A percentile compares a stretch with the other conserved stretches of the same genome.
phyloP scores from a whole-genome alignment of 2,329 filamentous ascomycete genomes.

The Trichophaea hybrida region DNA sequence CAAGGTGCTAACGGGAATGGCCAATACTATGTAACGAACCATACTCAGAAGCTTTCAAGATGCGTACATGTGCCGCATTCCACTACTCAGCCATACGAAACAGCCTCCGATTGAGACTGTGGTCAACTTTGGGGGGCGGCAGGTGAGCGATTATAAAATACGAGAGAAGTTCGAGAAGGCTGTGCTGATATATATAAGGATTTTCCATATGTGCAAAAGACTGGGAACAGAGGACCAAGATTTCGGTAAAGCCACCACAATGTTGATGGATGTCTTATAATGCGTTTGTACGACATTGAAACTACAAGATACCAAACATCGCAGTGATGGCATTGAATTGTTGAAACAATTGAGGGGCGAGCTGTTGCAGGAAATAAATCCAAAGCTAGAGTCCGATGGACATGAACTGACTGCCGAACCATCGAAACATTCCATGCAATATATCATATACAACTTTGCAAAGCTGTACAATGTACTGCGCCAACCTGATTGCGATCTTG shows the following conservation, averaged over 20 bases:
- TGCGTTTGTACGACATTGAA: slow-evolving; percentile 9
- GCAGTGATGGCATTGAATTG: background rate
- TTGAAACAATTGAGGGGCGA: background rate
- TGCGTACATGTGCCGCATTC: background rate
- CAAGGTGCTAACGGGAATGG: background rate
- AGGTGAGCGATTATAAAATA: background rate
- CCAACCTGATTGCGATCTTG: too few species aligned
- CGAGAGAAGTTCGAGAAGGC: background rate
- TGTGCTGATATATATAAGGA: background rate
- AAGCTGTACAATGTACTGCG: too few species aligned
- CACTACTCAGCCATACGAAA: background rate
- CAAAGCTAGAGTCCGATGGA: too few species aligned
- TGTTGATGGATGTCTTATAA: slow-evolving; percentile 21
- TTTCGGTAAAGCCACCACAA: slow-evolving; percentile 10
- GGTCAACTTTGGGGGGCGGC: background rate
- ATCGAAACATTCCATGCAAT: too few species aligned
- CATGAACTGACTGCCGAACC: too few species aligned
- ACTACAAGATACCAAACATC: background rate
- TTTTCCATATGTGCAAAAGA: background rate
- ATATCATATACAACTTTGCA: too few species aligned
- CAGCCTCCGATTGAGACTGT: background rate
- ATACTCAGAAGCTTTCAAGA: background rate
- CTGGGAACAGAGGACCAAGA: background rate
- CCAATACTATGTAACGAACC: background rate
- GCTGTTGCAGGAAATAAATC: slow-evolving; percentile 1